phyloP scores from a whole-genome alignment of 805 yeast species.

The Lipomyces chichibuensis region DNA sequence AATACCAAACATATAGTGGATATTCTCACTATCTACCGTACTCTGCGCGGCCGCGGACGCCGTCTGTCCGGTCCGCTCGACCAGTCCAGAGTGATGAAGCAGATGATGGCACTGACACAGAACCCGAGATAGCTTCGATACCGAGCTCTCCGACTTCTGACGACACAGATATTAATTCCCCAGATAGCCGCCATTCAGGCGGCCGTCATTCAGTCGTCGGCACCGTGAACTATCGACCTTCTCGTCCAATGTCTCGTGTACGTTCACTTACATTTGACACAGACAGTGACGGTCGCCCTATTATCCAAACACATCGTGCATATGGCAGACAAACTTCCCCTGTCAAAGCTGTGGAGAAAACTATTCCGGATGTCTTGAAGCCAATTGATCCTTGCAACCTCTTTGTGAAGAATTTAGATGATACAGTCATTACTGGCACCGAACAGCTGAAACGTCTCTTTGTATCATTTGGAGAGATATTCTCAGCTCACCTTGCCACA shows the following conservation, averaged over 20 bases:
- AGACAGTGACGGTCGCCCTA: slow-evolving; percentile 14
- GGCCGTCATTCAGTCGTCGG: neutral
- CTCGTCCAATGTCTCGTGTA: neutral
- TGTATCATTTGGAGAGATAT: slow-evolving; percentile 22
- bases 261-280: slow-evolving; percentile 4
- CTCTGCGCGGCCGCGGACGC: neutral
- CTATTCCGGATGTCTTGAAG: slow-evolving; percentile 1
- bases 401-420: slow-evolving; percentile 32
- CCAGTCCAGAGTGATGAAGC: neutral
- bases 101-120: slow-evolving; percentile 1
- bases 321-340: neutral
- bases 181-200: neutral
- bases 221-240: slow-evolving; percentile 1
- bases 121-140: neutral
- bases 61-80: neutral
- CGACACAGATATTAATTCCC: neutral
- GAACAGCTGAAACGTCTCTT: slow-evolving; percentile 24
- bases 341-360: neutral
- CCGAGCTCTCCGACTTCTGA: neutral
- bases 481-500: slow-evolving; percentile 16
- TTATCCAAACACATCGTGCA: neutral
- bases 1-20: neutral
- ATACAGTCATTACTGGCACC: slow-evolving; percentile 9
- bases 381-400: slow-evolving; percentile 28
- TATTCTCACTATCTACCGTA: neutral